Evolutionary conservation across 495 filamentous ascomycete genomes (phyloP).

Genomic region (Trichoderma gamsii): DNA sequence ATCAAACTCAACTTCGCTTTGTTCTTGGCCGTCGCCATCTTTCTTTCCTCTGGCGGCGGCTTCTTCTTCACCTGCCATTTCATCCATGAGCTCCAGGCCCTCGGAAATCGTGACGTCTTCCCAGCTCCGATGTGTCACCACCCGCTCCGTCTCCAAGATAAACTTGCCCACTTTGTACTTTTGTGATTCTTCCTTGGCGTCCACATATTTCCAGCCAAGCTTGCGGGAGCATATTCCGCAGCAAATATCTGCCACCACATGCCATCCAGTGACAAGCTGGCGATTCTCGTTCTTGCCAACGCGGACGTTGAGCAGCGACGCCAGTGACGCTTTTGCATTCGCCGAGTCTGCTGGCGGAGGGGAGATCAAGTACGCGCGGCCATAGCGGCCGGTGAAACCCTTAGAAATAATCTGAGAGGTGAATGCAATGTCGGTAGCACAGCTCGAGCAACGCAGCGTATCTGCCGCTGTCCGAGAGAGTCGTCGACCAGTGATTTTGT

Average conservation of each 20-base stretch:
- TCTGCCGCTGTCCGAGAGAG: conserved; percentile 34
- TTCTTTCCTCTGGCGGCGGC: conserved; percentile 13
- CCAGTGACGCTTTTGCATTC: conserved; percentile 27
- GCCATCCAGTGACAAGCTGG: conserved; percentile 70
- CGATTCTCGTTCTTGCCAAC: conserved; percentile 54
- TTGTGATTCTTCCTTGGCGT: conserved; percentile 72
- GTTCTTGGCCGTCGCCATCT: conserved; percentile 17
- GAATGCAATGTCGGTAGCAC: conserved; percentile 68
- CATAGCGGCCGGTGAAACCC: conserved; percentile 90
- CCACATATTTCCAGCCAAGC: conserved; percentile 91
- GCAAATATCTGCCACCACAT: conserved; percentile 55
- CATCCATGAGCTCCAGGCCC: conserved; percentile 19
- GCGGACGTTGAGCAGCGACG: conserved; percentile 40
- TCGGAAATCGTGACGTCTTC: conserved; percentile 44
- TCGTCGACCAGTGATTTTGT: conserved; percentile 8
- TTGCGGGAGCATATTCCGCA: conserved; percentile 54
- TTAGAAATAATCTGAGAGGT: conserved; percentile 79
- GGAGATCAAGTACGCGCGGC: conserved; percentile 82
- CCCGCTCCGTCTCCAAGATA: conserved; percentile 81
- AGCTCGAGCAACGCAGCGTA: conserved; percentile 65
- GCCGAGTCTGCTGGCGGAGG: conserved; percentile 32
- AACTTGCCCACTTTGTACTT: conserved; percentile 94
- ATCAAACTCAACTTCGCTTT: conserved; percentile 63
- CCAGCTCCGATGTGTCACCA: conserved; percentile 61
- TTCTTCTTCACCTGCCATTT: conserved; percentile 9